These are phyloP conservation scores for Wickerhamomyces ciferrii DNA, from an alignment of 805 yeast species.

Conservation along the genomic window DNA sequence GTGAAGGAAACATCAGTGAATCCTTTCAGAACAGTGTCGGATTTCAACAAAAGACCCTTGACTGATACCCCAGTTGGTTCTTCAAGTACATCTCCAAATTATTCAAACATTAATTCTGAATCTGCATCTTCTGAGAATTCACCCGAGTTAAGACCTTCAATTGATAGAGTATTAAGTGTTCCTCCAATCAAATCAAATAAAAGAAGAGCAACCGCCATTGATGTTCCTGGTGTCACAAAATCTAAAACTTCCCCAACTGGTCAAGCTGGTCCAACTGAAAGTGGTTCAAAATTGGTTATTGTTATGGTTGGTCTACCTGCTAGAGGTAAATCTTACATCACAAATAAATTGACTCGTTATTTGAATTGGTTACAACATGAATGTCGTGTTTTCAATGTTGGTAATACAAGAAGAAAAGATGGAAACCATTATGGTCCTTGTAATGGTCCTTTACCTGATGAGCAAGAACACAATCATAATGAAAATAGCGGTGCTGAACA, in stretches of 20 bases:
- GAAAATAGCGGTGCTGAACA: no score
- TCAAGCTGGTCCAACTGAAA: constrained; percentile 38
- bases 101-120: constrained; percentile 21
- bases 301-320: constrained; percentile 98
- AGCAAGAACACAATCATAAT: constrained; percentile 8
- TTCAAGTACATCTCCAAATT: constrained; percentile 47
- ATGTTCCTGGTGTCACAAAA: constrained; percentile 88
- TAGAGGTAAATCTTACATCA: constrained; percentile 88
- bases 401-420: constrained; percentile 84
- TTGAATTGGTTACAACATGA: constrained; percentile 93
- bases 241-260: constrained; percentile 64
- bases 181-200: constrained; percentile 26
- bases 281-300: constrained; percentile 80
- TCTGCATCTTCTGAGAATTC: constrained; percentile 25
- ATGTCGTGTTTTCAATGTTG: constrained; percentile 89
- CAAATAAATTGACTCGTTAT: constrained; percentile 86
- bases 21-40: constrained; percentile 29
- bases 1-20: background rate
- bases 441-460: constrained; percentile 52
- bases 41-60: constrained; percentile 65
- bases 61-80: constrained; percentile 72
- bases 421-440: constrained; percentile 62
- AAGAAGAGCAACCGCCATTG: constrained; percentile 75
- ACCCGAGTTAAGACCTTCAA: constrained; percentile 16
- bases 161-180: background rate